phyloP scores from a whole-genome alignment of 1,284 basidiomycete genomes.

The Lentinula novae-zelandiae region DNA sequence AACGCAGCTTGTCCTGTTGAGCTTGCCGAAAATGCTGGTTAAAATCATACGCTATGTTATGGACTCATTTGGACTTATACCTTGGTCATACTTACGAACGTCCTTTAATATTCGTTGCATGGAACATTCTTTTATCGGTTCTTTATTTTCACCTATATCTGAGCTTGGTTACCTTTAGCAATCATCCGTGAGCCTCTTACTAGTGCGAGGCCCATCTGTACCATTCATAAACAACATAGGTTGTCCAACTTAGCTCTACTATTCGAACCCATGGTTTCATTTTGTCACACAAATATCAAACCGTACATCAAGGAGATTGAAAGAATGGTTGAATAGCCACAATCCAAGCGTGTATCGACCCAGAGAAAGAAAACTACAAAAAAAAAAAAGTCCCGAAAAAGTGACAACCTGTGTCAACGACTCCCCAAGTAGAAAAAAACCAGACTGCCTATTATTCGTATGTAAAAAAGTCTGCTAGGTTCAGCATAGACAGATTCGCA shows the following conservation, averaged over 20 bases:
- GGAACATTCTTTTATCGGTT: not conserved
- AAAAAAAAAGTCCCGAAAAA: not conserved
- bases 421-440: too few relatives aligned
- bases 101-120: not conserved
- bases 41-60: not conserved
- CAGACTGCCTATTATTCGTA: not conserved
- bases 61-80: not conserved
- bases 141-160: not conserved
- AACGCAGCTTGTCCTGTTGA: constrained; percentile 76
- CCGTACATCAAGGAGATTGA: not conserved
- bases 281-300: constrained; percentile 35
- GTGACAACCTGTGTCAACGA: not conserved
- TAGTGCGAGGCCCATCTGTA: not conserved
- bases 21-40: constrained; percentile 35
- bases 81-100: not conserved
- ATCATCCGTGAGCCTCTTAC: not conserved
- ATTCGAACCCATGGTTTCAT: constrained; percentile 36
- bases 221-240: not conserved
- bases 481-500: not conserved
- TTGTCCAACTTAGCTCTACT: not conserved
- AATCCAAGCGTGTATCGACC: not conserved
- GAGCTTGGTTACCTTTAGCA: not conserved
- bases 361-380: not conserved
- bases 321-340: too few relatives aligned
- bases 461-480: not conserved